phyloP scores from a whole-genome alignment of 2,329 filamentous ascomycete genomes.

The Tolypocladium album region DNA sequence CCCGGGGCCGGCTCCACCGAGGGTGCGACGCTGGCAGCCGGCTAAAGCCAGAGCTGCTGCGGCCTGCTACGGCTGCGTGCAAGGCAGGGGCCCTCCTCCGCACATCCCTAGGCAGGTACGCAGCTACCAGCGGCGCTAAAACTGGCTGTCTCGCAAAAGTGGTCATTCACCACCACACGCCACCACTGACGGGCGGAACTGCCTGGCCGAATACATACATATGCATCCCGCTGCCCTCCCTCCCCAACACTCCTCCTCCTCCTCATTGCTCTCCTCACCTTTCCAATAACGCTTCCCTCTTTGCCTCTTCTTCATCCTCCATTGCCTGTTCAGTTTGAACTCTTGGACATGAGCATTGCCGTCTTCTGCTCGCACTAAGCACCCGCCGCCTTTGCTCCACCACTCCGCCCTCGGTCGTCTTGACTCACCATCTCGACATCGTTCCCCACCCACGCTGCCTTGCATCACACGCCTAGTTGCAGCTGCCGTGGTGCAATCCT shows the following conservation, averaged over 20 bases:
- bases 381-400: not conserved
- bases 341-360: not conserved
- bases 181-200: not conserved
- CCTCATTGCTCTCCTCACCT: constrained; percentile 1
- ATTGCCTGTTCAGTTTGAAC: not conserved
- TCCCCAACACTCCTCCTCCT: constrained; percentile 1
- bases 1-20: not conserved
- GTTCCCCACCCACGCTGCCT: not conserved
- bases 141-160: constrained; percentile 5
- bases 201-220: constrained; percentile 7
- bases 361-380: not conserved
- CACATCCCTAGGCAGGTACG: constrained; percentile 4
- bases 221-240: constrained; percentile 11
- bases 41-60: not conserved
- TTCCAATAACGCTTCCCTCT: not conserved
- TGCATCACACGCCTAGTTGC: not conserved
- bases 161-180: constrained; percentile 4
- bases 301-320: constrained; percentile 1
- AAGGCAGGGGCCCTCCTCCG: not conserved
- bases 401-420: constrained; percentile 6
- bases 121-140: constrained; percentile 6
- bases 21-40: not conserved
- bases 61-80: not conserved
- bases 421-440: constrained; percentile 9
- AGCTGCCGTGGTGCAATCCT: not conserved